phyloP scores from a whole-genome alignment of 129 eudicot species.

The Solidago caesia region DNA sequence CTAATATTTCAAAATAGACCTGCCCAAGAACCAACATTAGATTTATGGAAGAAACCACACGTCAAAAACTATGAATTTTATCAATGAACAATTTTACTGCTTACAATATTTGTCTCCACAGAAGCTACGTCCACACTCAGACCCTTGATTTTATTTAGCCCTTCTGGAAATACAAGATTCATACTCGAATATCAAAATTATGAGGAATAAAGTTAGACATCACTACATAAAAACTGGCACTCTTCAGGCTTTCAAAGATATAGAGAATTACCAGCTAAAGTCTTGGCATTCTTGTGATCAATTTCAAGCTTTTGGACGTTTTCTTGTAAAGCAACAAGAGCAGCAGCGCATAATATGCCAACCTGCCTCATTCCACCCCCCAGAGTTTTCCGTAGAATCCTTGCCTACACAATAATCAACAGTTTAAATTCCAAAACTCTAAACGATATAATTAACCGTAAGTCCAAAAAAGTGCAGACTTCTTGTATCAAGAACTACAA shows the following conservation, averaged over 20 bases:
- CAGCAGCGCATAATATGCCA: constrained; percentile 96
- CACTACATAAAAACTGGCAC: neutral
- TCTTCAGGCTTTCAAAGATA: neutral
- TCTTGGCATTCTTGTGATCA: constrained; percentile 88
- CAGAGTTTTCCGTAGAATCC: constrained; percentile 77
- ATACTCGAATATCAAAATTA: neutral
- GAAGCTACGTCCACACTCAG: constrained; percentile 58
- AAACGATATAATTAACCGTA: neutral
- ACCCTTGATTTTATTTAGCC: constrained; percentile 71
- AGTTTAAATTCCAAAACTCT: neutral
- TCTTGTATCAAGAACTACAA: neutral
- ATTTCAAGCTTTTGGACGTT: constrained; percentile 66
- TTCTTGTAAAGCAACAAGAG: constrained; percentile 77
- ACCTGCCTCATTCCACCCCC: constrained; percentile 99
- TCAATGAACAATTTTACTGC: constrained; percentile 19
- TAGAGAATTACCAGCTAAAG: constrained; percentile 65
- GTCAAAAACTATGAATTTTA: neutral
- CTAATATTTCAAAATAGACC: constrained; percentile 68
- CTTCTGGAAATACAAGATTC: constrained; percentile 45
- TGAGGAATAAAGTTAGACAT: neutral
- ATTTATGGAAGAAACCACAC: neutral
- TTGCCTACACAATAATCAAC: constrained; percentile 54
- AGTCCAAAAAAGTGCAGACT: constrained; percentile 6
- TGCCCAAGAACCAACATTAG: constrained; percentile 25
- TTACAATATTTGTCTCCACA: constrained; percentile 91